phyloP scores from a whole-genome alignment of 2,329 filamentous ascomycete genomes.

The Colletotrichum tanaceti region DNA sequence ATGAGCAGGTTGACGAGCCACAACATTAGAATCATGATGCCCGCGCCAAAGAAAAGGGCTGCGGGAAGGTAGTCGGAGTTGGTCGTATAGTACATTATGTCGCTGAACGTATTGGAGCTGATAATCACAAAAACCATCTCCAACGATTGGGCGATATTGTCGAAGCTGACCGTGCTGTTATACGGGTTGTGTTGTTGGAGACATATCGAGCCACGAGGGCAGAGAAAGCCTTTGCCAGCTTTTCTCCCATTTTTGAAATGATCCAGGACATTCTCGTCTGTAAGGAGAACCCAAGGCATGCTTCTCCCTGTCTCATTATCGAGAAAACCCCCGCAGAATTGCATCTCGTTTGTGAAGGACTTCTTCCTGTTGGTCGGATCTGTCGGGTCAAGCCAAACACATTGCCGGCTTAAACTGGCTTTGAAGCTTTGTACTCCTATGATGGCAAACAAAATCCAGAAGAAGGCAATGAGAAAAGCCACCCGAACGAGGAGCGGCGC shows the following conservation, averaged over 20 bases:
- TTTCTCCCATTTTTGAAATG: constrained; percentile 63
- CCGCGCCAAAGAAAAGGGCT: constrained; percentile 79
- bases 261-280: constrained; percentile 47
- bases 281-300: constrained; percentile 73
- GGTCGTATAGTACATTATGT: constrained; percentile 93
- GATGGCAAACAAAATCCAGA: constrained; percentile 97
- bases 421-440: constrained; percentile 98
- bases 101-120: constrained; percentile 96
- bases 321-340: constrained; percentile 89
- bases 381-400: constrained; percentile 78
- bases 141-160: constrained; percentile 91
- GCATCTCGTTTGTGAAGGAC: constrained; percentile 72
- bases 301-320: constrained; percentile 65
- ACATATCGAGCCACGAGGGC: constrained; percentile 85
- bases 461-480: constrained; percentile 93
- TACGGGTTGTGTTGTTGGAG: constrained; percentile 83
- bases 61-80: constrained; percentile 91
- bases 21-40: constrained; percentile 91
- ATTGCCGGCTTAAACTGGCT: constrained; percentile 80
- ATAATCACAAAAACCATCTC: constrained; percentile 98
- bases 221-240: constrained; percentile 85
- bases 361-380: constrained; percentile 65
- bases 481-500: constrained; percentile 92
- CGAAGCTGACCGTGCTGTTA: constrained; percentile 90
- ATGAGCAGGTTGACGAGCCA: constrained; percentile 97